A percentile compares a stretch with the other conserved stretches of the same genome.
These are phyloP conservation scores for Dipodascus albidus DNA, from an alignment of 805 yeast genomes.

Conservation along the genomic window DNA sequence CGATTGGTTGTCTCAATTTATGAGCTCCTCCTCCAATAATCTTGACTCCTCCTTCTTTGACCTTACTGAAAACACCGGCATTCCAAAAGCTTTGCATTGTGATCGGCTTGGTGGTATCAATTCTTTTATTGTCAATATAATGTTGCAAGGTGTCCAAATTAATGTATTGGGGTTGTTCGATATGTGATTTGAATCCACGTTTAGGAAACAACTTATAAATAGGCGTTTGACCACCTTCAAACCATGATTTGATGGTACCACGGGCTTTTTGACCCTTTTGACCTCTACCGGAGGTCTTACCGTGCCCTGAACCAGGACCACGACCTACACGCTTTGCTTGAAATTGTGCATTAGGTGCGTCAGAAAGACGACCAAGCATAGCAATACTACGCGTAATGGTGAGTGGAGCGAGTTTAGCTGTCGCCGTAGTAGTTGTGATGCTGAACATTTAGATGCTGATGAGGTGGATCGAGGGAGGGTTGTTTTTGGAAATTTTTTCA, in stretches of 20 bases:
- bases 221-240: conserved; percentile 99
- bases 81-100: conserved; percentile 70
- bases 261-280: conserved; percentile 98
- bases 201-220: conserved; percentile 76
- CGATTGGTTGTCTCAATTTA: conserved; percentile 42
- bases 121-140: conserved; percentile 57
- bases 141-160: conserved; percentile 60
- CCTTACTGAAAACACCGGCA: conserved; percentile 58
- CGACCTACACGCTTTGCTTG: conserved; percentile 75
- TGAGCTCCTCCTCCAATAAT: conserved; percentile 54
- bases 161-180: conserved; percentile 32
- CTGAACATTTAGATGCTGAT: not conserved
- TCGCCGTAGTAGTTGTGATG: not conserved
- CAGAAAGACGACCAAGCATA: not conserved
- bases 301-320: conserved; percentile 81
- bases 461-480: not conserved
- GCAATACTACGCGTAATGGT: not conserved
- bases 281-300: conserved; percentile 96
- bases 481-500: not conserved
- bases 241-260: conserved; percentile 81
- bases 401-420: not conserved
- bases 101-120: conserved; percentile 39
- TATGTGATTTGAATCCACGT: conserved; percentile 53
- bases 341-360: conserved; percentile 17
- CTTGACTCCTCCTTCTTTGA: conserved; percentile 65